Conservation (phyloP, 139 green algal genomes). For the Tetraselmis striata region DNA sequence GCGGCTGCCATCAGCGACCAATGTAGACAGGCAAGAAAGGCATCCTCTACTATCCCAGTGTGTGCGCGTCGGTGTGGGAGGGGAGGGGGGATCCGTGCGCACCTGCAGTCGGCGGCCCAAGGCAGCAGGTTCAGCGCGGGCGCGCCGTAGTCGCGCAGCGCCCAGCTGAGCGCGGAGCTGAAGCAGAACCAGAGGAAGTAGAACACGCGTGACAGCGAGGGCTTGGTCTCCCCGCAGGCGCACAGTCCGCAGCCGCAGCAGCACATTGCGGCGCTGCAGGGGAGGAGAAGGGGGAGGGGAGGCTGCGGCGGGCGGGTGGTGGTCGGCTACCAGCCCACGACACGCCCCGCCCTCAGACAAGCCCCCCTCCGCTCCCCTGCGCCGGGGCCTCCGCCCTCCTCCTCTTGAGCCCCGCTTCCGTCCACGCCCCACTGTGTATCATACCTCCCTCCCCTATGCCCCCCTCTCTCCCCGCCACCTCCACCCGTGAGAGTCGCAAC, state of each 20-base stretch:
- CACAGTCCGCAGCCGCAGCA: background rate
- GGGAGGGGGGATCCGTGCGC: background rate
- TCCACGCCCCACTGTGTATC: too few species aligned
- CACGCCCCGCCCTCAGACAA: too few species aligned
- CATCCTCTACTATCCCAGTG: background rate
- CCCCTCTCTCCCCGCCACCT: too few species aligned
- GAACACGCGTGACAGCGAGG: background rate
- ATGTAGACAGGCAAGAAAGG: background rate
- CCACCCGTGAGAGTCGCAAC: too few species aligned
- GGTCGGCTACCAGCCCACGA: too few species aligned
- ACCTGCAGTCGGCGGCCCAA: background rate
- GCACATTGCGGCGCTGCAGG: too few species aligned
- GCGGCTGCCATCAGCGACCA: background rate
- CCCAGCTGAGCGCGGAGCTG: constrained; percentile 27
- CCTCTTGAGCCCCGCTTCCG: too few species aligned
- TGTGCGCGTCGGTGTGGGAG: background rate
- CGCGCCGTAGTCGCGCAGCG: constrained; percentile 52
- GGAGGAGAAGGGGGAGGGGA: too few species aligned
- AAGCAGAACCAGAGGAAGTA: background rate
- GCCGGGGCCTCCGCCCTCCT: too few species aligned
- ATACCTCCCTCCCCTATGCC: too few species aligned
- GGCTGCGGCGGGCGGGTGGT: too few species aligned
- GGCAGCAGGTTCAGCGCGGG: constrained; percentile 14
- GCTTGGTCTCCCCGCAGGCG: background rate
- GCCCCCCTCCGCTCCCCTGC: too few species aligned